Evolutionary conservation across 2,329 filamentous ascomycete genomes (phyloP).

Genomic region (Curvularia sp.): DNA sequence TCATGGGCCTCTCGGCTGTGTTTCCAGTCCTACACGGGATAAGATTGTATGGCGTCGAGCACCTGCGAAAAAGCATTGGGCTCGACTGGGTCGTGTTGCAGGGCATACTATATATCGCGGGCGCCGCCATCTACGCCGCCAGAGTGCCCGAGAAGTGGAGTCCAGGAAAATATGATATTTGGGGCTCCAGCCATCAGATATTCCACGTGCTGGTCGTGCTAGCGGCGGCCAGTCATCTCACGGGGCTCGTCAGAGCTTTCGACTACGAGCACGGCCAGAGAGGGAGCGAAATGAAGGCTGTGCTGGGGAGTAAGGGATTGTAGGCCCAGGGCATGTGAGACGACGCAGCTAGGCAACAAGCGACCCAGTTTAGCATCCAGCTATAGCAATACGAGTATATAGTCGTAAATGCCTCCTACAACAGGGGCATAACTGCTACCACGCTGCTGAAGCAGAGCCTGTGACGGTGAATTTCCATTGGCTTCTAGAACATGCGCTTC

Average conservation of each 20-base stretch:
- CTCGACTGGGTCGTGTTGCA: conserved; percentile 81
- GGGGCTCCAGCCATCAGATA: conserved; percentile 93
- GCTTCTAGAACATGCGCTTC: conserved; percentile 6
- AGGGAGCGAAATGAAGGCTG: conserved; percentile 14
- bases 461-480: not conserved
- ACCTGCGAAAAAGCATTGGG: conserved; percentile 76
- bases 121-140: conserved; percentile 83
- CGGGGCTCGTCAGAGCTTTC: conserved; percentile 82
- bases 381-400: not conserved
- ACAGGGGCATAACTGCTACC: too few species aligned
- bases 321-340: not conserved
- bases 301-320: conserved; percentile 4
- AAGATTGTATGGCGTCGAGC: conserved; percentile 67
- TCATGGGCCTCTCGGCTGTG: conserved; percentile 82
- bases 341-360: not conserved
- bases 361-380: not conserved
- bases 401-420: not conserved
- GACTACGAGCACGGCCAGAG: conserved; percentile 74
- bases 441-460: not conserved
- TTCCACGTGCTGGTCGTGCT: conserved; percentile 90
- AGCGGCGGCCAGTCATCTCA: conserved; percentile 81
- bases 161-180: conserved; percentile 85
- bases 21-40: conserved; percentile 83
- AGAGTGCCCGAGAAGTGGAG: conserved; percentile 82
- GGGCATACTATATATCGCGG: conserved; percentile 82